Evolutionary conservation across 139 green algal species (phyloP).

Genomic region (Tetradesmus lagerheimii): DNA sequence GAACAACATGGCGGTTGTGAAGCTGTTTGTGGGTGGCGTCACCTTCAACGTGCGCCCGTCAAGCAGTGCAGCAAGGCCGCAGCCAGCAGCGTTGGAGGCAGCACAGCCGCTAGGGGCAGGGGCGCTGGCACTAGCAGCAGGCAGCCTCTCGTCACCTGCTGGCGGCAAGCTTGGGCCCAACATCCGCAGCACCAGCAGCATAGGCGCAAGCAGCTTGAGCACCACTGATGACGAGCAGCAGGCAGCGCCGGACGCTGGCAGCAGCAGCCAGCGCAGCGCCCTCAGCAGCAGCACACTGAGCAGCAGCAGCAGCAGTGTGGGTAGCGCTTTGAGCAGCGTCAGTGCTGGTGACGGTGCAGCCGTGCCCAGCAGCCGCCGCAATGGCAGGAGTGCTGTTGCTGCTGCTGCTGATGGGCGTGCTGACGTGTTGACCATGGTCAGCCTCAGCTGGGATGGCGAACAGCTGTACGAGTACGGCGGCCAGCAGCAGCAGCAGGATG

Average conservation of each 20-base stretch:
- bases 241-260: not conserved
- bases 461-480: conserved; percentile 3
- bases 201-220: not conserved
- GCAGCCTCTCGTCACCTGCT: not conserved
- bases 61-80: not conserved
- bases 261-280: not conserved
- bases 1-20: conserved; percentile 85
- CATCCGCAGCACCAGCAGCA: conserved; percentile 35
- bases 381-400: not conserved
- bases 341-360: not conserved
- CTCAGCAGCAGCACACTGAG: not conserved
- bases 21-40: conserved; percentile 61
- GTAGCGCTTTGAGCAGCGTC: not conserved
- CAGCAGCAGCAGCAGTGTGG: conserved; percentile 2
- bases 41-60: conserved; percentile 41
- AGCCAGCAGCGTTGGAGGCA: not conserved
- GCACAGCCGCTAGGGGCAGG: not conserved
- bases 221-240: conserved; percentile 26
- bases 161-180: not conserved
- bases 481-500: not conserved
- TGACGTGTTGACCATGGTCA: conserved; percentile 46
- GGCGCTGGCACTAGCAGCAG: conserved; percentile 25
- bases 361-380: not conserved
- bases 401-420: not conserved
- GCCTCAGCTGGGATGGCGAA: conserved; percentile 42